These are phyloP conservation scores for Penicillium sp. DNA, from an alignment of 2,329 filamentous ascomycete species.

Conservation along the genomic window DNA sequence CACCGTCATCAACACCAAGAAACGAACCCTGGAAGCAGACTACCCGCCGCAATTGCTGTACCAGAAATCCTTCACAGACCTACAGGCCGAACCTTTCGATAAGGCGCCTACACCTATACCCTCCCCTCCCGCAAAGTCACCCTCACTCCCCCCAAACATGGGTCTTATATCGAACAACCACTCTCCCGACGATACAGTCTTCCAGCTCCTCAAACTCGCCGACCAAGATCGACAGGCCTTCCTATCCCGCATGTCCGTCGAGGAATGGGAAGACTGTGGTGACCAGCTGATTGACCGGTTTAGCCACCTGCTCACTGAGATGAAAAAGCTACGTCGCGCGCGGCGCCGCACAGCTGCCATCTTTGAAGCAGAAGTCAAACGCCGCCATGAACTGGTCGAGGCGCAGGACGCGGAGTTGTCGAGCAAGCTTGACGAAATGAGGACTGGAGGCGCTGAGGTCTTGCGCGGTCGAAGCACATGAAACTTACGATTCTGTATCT, in stretches of 20 bases:
- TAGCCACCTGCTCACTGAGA: constrained; percentile 50
- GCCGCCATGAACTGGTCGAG: constrained; percentile 54
- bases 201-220: constrained; percentile 38
- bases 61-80: constrained; percentile 50
- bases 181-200: constrained; percentile 38
- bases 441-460: constrained; percentile 55
- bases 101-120: constrained; percentile 36
- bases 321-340: constrained; percentile 55
- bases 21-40: constrained; percentile 45
- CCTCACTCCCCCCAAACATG: constrained; percentile 22
- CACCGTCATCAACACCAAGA: constrained; percentile 30
- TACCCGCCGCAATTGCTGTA: constrained; percentile 50
- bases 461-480: constrained; percentile 45
- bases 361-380: constrained; percentile 58
- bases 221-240: constrained; percentile 50
- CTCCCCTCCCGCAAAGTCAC: constrained; percentile 24
- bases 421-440: constrained; percentile 56
- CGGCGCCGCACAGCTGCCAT: constrained; percentile 55
- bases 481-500: constrained; percentile 12
- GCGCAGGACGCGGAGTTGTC: constrained; percentile 53
- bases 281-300: constrained; percentile 62
- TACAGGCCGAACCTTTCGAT: constrained; percentile 55
- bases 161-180: constrained; percentile 16
- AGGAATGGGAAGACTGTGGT: constrained; percentile 64
- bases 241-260: constrained; percentile 54